Conservation (phyloP, 228 moss, liverwort and hornwort species). For the Sphagnum fallax region DNA sequence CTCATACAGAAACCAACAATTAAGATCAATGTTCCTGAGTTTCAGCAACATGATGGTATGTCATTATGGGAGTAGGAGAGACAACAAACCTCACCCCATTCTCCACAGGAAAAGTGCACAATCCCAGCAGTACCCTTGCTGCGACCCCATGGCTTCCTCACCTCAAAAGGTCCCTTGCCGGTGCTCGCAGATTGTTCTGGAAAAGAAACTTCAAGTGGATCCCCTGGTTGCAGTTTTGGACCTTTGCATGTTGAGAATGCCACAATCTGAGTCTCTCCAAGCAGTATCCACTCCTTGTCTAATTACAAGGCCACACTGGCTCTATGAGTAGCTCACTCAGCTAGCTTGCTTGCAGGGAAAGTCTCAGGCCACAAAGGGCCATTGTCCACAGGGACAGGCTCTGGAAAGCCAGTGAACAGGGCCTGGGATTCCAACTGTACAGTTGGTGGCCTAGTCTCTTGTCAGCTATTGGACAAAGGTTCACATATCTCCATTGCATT, state of each 20-base stretch:
- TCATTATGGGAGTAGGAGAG: not conserved
- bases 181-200: slow-evolving; percentile 28
- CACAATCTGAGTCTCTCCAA: slow-evolving; percentile 58
- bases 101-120: slow-evolving; percentile 70
- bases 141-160: slow-evolving; percentile 57
- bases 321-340: slow-evolving; percentile 8
- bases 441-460: no score
- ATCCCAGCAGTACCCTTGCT: slow-evolving; percentile 67
- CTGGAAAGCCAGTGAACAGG: no score
- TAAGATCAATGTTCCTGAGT: no score
- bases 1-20: no score
- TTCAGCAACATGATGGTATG: no score
- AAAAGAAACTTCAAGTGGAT: slow-evolving; percentile 55
- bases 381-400: no score
- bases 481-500: slow-evolving; percentile 4
- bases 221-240: slow-evolving; percentile 54
- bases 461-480: not conserved
- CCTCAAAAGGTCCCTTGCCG: slow-evolving; percentile 12
- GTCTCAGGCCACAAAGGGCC: not conserved
- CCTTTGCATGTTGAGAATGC: slow-evolving; percentile 80
- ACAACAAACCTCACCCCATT: slow-evolving; percentile 61
- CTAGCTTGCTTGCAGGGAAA: slow-evolving; percentile 1
- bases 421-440: no score
- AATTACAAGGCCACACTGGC: slow-evolving; percentile 3
- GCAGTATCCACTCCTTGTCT: slow-evolving; percentile 39